Evolutionary conservation across 139 green algal genomes (phyloP), one percentile per base, ranked within the genome.

Genomic region (Tetratostichococcus sp.): DNA sequence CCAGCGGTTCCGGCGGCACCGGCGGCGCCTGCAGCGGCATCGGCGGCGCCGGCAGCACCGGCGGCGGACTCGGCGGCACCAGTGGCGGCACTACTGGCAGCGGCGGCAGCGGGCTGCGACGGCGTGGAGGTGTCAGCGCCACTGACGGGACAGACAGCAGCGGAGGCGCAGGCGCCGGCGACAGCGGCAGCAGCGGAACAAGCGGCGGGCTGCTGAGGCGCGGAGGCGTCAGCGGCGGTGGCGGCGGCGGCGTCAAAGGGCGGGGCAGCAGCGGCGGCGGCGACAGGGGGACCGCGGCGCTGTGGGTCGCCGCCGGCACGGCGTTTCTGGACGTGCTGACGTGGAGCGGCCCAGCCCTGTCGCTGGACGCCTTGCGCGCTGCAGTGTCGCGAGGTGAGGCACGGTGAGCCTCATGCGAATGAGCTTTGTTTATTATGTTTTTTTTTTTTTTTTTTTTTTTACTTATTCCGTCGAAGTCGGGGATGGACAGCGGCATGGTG

Each of bases 241-340:
- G 35, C n/a, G 62, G 21, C 32, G 26, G 34, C 62, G 22, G 1
- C 17, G 0, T 35, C 3, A n/a, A 11, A 42, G 72, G 62, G 30
- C 2, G 50, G 30, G 35, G 28, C 32, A 30, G 17, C 30, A 42
- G 39, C 26, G 30, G 39, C 31, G 70, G 25, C 39, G 23, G 25
- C 30, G n/a, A 23, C 30, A 23, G 71, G 35, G 1, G 43, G 11
- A 26, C 2, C 50, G 14, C 19, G 14, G 4, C 50, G 50, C 50
- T 66, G 1, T 87, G 71, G 59, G 79, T 84, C 35, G 84, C 82
- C 28, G 79, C 43, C 1, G 84, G 84, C 30, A 89, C 82, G 30
- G 71, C 88, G 26, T 83, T 86, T 30, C 73, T 80, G 50, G 79
- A 89, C 65, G 79, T 86, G 21, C 32, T 86, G 30, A 75, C 87